A percentile compares a stretch with the other conserved stretches of the same genome.
Evolutionary conservation across 208 protist species (phyloP).

Genomic region (Trypanosoma brucei): DNA sequence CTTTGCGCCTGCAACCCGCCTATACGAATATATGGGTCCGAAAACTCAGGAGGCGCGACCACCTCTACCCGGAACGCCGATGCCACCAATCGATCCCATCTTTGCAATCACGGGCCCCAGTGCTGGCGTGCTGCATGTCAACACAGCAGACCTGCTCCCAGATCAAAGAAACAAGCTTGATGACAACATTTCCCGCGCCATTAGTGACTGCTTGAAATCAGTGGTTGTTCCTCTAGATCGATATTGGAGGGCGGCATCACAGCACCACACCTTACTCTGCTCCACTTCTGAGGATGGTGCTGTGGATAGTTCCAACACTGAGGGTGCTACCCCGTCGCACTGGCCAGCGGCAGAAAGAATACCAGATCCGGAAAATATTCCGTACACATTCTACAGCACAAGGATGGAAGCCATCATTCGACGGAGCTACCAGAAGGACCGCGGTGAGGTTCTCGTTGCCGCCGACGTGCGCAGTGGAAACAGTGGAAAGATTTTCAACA

Average conservation of each 20-base stretch:
- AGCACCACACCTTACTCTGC: conserved; percentile 6
- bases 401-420: conserved; percentile 51
- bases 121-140: conserved; percentile 34
- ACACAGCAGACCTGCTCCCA: conserved; percentile 16
- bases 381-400: conserved; percentile 52
- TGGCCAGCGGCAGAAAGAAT: conserved; percentile 6
- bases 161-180: conserved; percentile 26
- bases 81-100: conserved; percentile 51
- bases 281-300: neutral
- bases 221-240: conserved; percentile 55
- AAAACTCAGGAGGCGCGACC: neutral
- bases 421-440: conserved; percentile 39
- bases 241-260: conserved; percentile 58
- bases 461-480: conserved; percentile 39
- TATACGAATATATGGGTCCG: neutral
- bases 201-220: conserved; percentile 35
- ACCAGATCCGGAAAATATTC: conserved; percentile 44
- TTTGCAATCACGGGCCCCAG: conserved; percentile 61
- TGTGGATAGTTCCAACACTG: neutral
- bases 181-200: conserved; percentile 22
- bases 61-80: neutral
- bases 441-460: conserved; percentile 39
- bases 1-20: no score
- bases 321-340: neutral
- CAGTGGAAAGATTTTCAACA: conserved; percentile 71